phyloP scores from a whole-genome alignment of 1,284 basidiomycete genomes.

The Ganoderma lingzhi region DNA sequence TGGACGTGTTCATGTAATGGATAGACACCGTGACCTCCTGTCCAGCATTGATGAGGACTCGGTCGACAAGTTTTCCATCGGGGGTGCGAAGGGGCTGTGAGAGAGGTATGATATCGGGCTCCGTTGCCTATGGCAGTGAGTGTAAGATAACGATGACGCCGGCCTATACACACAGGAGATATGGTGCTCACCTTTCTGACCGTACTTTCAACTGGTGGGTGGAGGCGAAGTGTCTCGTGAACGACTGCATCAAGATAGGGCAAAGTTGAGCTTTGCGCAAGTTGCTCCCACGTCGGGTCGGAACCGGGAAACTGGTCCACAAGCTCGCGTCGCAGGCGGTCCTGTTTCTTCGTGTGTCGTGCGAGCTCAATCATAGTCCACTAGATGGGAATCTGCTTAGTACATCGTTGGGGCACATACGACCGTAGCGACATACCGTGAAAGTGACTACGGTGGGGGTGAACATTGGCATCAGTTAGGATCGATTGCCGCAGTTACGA shows the following conservation, averaged over 20 bases:
- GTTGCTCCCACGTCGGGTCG: neutral
- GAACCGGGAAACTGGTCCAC: neutral
- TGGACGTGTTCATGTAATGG: neutral
- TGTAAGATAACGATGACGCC: no score
- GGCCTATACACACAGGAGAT: neutral
- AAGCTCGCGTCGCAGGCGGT: neutral
- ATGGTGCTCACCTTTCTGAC: neutral
- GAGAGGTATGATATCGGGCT: neutral
- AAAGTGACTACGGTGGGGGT: neutral
- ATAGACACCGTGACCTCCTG: neutral
- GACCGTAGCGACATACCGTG: neutral
- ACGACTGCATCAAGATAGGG: neutral
- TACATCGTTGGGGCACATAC: no score
- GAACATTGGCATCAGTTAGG: neutral
- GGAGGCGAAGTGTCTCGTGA: neutral
- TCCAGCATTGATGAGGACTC: neutral
- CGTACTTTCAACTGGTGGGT: neutral
- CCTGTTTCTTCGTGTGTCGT: neutral
- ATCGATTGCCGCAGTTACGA: no score
- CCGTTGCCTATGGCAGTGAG: no score
- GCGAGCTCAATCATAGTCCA: neutral
- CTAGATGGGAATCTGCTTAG: no score
- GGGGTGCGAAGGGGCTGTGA: neutral
- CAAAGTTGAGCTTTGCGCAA: no score
- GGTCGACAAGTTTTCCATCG: neutral